Base-by-base conservation (phyloP, 1,284 basidiomycete species). In the Microbotryomycetes sp. region DNA sequence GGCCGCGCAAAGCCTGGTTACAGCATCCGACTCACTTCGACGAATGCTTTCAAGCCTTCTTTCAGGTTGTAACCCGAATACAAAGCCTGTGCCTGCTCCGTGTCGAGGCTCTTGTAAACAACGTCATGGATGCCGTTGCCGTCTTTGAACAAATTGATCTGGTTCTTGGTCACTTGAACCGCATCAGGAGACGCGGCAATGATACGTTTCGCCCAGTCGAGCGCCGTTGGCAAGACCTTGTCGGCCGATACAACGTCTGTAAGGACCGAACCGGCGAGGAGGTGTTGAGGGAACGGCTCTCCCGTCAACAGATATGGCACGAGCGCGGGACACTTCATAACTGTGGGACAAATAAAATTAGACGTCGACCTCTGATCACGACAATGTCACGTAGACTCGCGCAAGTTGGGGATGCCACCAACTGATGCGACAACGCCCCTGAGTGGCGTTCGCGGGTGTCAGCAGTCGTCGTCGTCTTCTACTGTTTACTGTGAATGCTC, bases 101-200 rank as follows among this genome's bases (percentile, higher is more conserved):
- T 80, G 63, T 77, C 74, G 7, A 80, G 72, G 57, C 85, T 84
- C 0, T 76, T 76, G 4, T 76, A 62, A 3, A 84, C 79, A 0
- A 81, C 80, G 26, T 83, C 80, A 30, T 85, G 81, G 47, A 83
- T 76, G 55, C 81, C 79, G 18, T 79, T 79, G 47, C 79, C 77
- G 57, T 83, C 80, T 5, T 75, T 74, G 2, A 82, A 76, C 3
- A 86, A 73, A 23, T 86, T 60, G 16, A 89, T 75, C 0, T 80
- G 85, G 21, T 81, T 79, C 73, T 91, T 92, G 9, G 88, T 87
- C 53, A 83, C 81, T 66, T 86, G 84, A 1, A 91, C 84, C 0
- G 88, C 81, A 72, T 91, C 89, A 0, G 90, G 89, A 3, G 87
- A 89, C 71, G 87, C 87, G 21, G 74, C 72, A 18, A 77, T 77